phyloP scores from a whole-genome alignment of 2,329 filamentous ascomycete genomes.

The Ophiostoma ulmi region DNA sequence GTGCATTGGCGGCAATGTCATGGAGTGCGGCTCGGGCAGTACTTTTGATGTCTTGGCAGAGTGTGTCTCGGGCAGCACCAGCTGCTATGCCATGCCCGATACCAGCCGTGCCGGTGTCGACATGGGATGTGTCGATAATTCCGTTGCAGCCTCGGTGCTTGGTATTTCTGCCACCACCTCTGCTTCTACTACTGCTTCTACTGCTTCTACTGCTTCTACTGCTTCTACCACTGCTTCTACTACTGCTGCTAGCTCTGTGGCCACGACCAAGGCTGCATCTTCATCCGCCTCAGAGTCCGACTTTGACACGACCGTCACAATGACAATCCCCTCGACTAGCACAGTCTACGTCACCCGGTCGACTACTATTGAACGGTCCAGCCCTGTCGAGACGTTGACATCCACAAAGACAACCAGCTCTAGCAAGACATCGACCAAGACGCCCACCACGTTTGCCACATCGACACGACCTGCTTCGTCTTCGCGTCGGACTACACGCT shows the following conservation, averaged over 20 bases:
- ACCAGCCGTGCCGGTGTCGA: slow-evolving; percentile 43
- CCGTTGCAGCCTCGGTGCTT: slow-evolving; percentile 41
- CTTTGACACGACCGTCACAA: slow-evolving; percentile 17
- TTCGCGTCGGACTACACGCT: neutral
- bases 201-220: neutral
- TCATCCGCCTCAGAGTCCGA: neutral
- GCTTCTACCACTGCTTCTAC: neutral
- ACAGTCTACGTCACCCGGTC: slow-evolving; percentile 17
- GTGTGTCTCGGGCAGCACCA: slow-evolving; percentile 32
- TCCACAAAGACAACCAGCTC: slow-evolving; percentile 9
- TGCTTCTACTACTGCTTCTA: neutral
- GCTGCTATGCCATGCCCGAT: slow-evolving; percentile 54
- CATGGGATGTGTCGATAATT: slow-evolving; percentile 44
- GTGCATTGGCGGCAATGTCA: slow-evolving; percentile 48
- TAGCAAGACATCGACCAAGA: neutral
- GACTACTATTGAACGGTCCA: neutral
- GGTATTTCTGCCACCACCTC: slow-evolving; percentile 29
- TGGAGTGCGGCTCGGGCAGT: slow-evolving; percentile 38
- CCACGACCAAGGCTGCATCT: neutral
- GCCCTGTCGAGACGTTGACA: neutral
- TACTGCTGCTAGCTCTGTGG: neutral
- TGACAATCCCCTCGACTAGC: slow-evolving; percentile 16
- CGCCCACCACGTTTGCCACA: slow-evolving; percentile 5
- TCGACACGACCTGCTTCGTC: neutral
- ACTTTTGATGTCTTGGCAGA: slow-evolving; percentile 41